Percentiles rank a stretch among this genome's conserved stretches.
Conservation (phyloP, 2,329 filamentous ascomycete species). For the Fusarium poae region DNA sequence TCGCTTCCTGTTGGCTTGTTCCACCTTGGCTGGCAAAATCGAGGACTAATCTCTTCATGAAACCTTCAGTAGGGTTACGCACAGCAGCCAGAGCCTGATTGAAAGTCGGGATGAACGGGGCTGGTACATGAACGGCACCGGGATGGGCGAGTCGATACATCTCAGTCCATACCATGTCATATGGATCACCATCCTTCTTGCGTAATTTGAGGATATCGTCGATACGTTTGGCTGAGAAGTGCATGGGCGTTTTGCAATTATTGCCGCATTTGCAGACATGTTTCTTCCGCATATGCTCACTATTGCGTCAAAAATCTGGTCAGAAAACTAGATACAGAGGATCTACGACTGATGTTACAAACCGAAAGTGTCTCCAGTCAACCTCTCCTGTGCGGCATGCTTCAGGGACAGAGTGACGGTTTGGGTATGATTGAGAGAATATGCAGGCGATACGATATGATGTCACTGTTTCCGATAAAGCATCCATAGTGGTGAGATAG, state of each 20-base stretch:
- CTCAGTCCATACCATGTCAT: not conserved
- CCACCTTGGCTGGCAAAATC: not conserved
- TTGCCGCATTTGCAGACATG: not conserved
- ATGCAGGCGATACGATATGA: not conserved
- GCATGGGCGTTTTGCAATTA: not conserved
- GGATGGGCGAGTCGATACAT: not conserved
- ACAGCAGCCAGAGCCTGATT: not conserved
- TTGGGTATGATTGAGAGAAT: not conserved
- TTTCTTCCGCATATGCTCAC: not conserved
- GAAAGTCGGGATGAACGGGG: not conserved
- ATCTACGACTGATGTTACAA: accelerated
- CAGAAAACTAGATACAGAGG: not conserved
- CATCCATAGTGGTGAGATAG: not conserved
- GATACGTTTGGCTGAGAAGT: not conserved
- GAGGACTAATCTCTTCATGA: not conserved
- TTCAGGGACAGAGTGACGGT: accelerated
- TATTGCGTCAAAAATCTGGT: not conserved
- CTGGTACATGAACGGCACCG: not conserved
- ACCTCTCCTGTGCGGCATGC: not conserved
- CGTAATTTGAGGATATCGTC: not conserved
- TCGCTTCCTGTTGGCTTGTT: not conserved
- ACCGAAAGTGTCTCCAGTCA: not conserved
- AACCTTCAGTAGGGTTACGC: accelerated
- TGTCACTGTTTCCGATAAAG: not conserved
- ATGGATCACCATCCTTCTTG: not conserved